These are phyloP conservation scores for Sphaerulina populicola DNA, from an alignment of 2,329 filamentous ascomycete genomes.

Conservation along the genomic window DNA sequence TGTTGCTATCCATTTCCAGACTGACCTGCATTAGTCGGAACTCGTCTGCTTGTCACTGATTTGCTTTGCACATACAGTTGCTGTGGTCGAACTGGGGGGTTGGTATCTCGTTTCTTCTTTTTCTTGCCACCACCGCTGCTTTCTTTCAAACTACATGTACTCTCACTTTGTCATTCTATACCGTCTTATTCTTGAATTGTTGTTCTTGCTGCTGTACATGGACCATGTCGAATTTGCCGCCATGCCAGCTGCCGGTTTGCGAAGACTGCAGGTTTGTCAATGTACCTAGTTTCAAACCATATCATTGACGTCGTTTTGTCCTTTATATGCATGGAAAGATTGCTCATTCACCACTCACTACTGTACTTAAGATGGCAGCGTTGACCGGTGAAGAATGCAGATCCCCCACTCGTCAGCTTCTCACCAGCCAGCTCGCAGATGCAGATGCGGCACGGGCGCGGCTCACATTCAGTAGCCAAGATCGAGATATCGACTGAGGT, in stretches of 20 bases:
- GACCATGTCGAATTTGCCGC: background rate
- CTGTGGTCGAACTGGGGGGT: background rate
- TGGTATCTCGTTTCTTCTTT: background rate
- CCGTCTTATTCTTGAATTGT: no score
- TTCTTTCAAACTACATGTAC: background rate
- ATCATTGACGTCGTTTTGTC: background rate
- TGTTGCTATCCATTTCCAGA: background rate
- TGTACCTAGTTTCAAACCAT: background rate
- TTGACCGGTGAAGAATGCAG: slow-evolving; percentile 7
- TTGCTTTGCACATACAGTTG: background rate
- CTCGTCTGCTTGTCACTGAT: background rate
- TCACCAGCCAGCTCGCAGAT: slow-evolving; percentile 4
- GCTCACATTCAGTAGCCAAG: slow-evolving; percentile 10
- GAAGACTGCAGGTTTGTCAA: background rate
- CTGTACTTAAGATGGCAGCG: slow-evolving; percentile 1
- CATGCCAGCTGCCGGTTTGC: background rate
- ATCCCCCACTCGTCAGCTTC: slow-evolving; percentile 3
- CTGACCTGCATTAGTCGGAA: background rate
- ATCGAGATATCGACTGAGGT: slow-evolving; percentile 1
- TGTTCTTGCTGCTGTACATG: no score
- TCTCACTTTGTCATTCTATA: background rate
- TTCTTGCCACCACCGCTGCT: background rate
- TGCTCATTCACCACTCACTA: background rate
- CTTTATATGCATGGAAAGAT: background rate
- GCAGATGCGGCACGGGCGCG: slow-evolving; percentile 8